Percentiles rank a stretch among this genome's conserved stretches.
Conservation (phyloP, 495 filamentous ascomycete species). For the Annulohypoxylon maeteangense region DNA sequence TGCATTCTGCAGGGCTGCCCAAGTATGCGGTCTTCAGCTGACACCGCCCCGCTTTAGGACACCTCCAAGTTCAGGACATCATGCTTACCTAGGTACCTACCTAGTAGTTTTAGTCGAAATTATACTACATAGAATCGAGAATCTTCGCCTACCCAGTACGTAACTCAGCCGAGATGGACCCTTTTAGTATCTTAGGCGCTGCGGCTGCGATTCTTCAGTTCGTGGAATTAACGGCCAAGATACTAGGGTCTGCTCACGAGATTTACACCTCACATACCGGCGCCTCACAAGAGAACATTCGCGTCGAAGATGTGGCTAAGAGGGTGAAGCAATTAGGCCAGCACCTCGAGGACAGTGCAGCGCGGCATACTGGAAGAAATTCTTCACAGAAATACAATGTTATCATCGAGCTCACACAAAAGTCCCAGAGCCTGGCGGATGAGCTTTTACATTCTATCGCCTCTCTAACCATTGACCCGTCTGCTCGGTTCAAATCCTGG, state of each 20-base stretch:
- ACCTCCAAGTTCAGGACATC: not conserved
- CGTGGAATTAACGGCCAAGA: not conserved
- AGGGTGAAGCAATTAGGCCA: slow-evolving; percentile 4
- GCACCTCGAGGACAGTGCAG: not conserved
- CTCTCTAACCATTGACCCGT: not conserved
- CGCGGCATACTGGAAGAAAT: not conserved
- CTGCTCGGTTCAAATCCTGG: slow-evolving; percentile 2
- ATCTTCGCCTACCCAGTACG: not conserved
- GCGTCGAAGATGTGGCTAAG: not conserved
- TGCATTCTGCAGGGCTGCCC: not conserved
- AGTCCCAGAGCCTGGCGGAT: slow-evolving; percentile 5
- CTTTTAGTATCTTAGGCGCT: not conserved
- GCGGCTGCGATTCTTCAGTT: not conserved
- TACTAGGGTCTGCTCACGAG: not conserved
- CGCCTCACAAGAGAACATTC: not conserved
- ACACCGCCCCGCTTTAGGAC: not conserved
- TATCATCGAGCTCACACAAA: slow-evolving; percentile 1
- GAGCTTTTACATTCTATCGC: not conserved
- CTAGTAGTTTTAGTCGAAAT: too few relatives aligned
- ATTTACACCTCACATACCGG: not conserved
- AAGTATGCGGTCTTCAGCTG: not conserved
- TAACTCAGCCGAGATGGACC: not conserved
- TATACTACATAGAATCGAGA: not conserved
- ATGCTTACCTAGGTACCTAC: too few relatives aligned
- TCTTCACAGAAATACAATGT: not conserved